Conservation (phyloP, 495 filamentous ascomycete species). For the Zalerion maritima region DNA sequence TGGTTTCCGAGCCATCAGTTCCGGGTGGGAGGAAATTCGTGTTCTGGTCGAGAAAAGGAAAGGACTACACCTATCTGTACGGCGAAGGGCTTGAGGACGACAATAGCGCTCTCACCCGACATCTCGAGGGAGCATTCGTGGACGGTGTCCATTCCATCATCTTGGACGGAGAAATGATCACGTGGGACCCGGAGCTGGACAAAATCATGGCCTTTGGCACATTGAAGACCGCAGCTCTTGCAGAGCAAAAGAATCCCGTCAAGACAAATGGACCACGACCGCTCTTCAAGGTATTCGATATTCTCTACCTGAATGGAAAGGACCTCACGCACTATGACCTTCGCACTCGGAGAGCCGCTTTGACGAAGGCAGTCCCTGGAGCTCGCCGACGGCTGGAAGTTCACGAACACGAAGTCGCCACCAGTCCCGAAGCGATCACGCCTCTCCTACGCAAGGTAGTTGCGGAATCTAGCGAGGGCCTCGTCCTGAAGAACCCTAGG, state of each 20-base stretch:
- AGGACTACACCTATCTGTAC: constrained; percentile 94
- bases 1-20: constrained; percentile 52
- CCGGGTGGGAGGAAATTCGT: constrained; percentile 60
- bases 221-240: constrained; percentile 79
- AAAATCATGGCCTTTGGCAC: constrained; percentile 82
- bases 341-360: constrained; percentile 62
- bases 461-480: constrained; percentile 74
- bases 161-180: constrained; percentile 96
- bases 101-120: constrained; percentile 62
- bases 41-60: constrained; percentile 94
- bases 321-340: constrained; percentile 71
- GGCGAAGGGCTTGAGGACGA: constrained; percentile 63
- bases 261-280: constrained; percentile 56
- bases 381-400: constrained; percentile 69
- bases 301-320: constrained; percentile 71
- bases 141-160: constrained; percentile 70
- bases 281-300: constrained; percentile 75
- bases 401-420: constrained; percentile 56
- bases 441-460: constrained; percentile 66
- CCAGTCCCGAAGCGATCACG: constrained; percentile 57
- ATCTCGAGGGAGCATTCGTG: constrained; percentile 65
- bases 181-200: constrained; percentile 85
- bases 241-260: constrained; percentile 65
- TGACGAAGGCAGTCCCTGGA: constrained; percentile 48
- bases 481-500: constrained; percentile 88